Base-by-base conservation (phyloP, 176 grass and related monocot genomes). In the Cymbopogon citratus region DNA sequence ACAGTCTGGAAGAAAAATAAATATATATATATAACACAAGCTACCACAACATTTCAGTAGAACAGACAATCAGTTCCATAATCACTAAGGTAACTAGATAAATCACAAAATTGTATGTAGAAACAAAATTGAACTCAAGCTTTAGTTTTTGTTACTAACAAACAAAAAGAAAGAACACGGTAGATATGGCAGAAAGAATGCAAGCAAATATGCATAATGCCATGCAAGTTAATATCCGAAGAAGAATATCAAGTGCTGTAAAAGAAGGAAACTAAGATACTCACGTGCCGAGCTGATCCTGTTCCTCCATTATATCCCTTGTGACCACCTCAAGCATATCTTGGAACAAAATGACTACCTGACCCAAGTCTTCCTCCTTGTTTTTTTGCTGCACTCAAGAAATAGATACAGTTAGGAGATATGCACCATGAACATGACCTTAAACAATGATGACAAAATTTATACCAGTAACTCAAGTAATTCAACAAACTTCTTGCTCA, bases 301-400 rank as follows among this genome's bases (percentile, higher is more conserved):
- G 56, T 23, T 95, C 95, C 65, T 94, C 92, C 88, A 98, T 93
- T 80, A 98, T 95, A 91, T 93, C 95, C 74, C 90, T 91, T 74
- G 92, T 98, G 31, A 98, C 90, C 67, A 98, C 95, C 87, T 98
- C 95, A 89, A 89, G 92, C 95, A 98, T 98, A 87, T 98, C 95
- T 90, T 95, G 95, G 49, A 98, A 98, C 78, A 95, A 85, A 91
- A 98, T 95, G 56, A 93, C 91, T 12, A 98, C 92, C 73, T 93
- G 88, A 44, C 81, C 87, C 73, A 89, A 77, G 51, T 93, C 96
- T 43, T 91, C 92, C 69, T 90, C 49, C 57, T 88, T 98, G 71
- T 98, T 98, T 25, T 57, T 84, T 88, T 92, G 94, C 92, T 98
- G 84, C 56, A 72, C 43, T 39, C 86, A 56, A 90, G 40, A 84